A percentile compares a stretch with the other conserved stretches of the same genome.
Evolutionary conservation across 176 grass and related monocot genomes (phyloP).

Genomic region (Phoenix roebelenii): DNA sequence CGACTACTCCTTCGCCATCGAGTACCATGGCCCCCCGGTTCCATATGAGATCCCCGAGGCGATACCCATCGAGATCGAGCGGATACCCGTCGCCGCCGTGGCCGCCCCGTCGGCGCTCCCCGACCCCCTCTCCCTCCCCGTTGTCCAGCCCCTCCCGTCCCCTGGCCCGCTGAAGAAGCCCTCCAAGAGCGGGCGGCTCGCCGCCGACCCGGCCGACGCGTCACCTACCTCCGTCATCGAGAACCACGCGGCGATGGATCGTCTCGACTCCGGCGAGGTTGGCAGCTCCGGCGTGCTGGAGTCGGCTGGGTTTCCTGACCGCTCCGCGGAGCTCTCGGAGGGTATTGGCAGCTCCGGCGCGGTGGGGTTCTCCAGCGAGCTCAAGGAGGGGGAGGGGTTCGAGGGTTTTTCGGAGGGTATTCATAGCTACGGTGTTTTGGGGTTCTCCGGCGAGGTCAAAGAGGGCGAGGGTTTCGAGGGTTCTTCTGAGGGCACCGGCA

Average conservation of each 20-base stretch:
- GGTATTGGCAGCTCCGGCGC: constrained; percentile 8
- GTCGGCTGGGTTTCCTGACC: constrained; percentile 23
- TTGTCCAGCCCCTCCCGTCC: constrained; percentile 66
- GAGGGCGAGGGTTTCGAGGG: neutral
- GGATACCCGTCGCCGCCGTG: constrained; percentile 66
- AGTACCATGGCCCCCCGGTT: constrained; percentile 85
- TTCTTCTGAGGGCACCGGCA: no score
- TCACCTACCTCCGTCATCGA: constrained; percentile 94
- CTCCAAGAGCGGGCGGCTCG: constrained; percentile 4
- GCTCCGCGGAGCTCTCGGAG: constrained; percentile 59
- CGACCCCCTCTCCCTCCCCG: constrained; percentile 37
- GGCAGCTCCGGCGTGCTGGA: constrained; percentile 16
- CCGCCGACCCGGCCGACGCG: constrained; percentile 12
- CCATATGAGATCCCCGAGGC: constrained; percentile 71
- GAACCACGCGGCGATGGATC: constrained; percentile 46
- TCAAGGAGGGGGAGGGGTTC: constrained; percentile 4
- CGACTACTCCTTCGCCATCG: constrained; percentile 78
- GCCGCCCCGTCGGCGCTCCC: constrained; percentile 27
- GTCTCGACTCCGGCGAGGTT: constrained; percentile 7
- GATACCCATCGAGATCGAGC: constrained; percentile 72
- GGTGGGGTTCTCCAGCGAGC: constrained; percentile 31
- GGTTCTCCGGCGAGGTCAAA: constrained; percentile 1
- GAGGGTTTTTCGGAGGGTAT: neutral
- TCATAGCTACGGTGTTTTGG: no score
- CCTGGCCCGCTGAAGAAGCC: constrained; percentile 25